phyloP scores from a whole-genome alignment of 208 protist species.

The Trypanosoma rangeli region DNA sequence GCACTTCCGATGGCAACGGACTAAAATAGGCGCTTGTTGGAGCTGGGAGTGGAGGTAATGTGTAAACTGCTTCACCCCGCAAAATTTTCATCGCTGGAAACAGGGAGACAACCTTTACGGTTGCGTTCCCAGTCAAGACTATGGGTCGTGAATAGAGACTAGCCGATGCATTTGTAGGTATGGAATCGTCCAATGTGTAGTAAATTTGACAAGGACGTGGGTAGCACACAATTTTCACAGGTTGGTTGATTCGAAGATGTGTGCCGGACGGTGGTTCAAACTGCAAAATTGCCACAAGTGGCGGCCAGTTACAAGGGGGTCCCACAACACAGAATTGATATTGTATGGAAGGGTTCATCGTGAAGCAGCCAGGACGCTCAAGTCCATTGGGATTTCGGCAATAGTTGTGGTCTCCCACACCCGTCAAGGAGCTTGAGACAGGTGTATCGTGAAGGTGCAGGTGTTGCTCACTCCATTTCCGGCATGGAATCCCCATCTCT shows the following conservation, averaged over 20 bases:
- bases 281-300: constrained; percentile 16
- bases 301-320: constrained; percentile 32
- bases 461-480: constrained; percentile 45
- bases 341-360: constrained; percentile 35
- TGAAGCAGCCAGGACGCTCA: constrained; percentile 49
- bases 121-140: constrained; percentile 36
- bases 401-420: constrained; percentile 71
- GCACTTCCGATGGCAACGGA: constrained; percentile 22
- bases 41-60: constrained; percentile 21
- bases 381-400: constrained; percentile 68
- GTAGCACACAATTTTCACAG: constrained; percentile 43
- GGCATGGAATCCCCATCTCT: constrained; percentile 45
- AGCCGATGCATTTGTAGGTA: constrained; percentile 16
- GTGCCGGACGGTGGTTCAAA: constrained; percentile 39
- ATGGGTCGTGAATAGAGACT: constrained; percentile 32
- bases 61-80: constrained; percentile 38
- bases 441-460: constrained; percentile 41
- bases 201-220: constrained; percentile 55
- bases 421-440: constrained; percentile 31
- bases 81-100: constrained; percentile 31
- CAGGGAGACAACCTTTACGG: constrained; percentile 39
- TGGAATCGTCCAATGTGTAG: constrained; percentile 44
- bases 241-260: constrained; percentile 15
- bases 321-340: constrained; percentile 64
- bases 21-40: constrained; percentile 26